phyloP scores from a whole-genome alignment of 192 early-diverging fungal species.

The Phycomyces nitens region DNA sequence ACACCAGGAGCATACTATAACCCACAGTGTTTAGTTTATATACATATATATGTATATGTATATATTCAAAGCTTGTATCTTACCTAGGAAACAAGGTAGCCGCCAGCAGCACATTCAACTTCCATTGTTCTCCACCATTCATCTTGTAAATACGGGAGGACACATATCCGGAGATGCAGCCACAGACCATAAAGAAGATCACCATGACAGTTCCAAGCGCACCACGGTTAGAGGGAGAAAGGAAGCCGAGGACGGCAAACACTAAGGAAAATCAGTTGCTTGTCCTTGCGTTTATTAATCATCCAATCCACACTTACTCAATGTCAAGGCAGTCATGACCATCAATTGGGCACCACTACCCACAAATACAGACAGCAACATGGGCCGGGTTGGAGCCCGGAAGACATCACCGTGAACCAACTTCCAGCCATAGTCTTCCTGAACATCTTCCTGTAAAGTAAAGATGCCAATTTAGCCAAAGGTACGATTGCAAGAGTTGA shows the following conservation, averaged over 20 bases:
- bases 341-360: constrained; percentile 85
- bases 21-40: too few species aligned
- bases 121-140: constrained; percentile 92
- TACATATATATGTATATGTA: too few species aligned
- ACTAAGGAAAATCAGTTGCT: constrained; percentile 33
- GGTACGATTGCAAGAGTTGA: too few species aligned
- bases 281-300: neutral
- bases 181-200: constrained; percentile 88
- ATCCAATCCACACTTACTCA: constrained; percentile 26
- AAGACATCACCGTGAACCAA: constrained; percentile 97
- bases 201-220: constrained; percentile 92
- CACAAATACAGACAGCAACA: constrained; percentile 75
- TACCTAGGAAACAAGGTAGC: constrained; percentile 72
- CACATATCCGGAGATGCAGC: constrained; percentile 81
- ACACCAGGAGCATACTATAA: constrained; percentile 51
- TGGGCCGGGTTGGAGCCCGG: constrained; percentile 75
- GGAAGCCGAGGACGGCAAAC: constrained; percentile 94
- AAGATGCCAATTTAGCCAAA: too few species aligned
- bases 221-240: constrained; percentile 88
- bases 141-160: constrained; percentile 93
- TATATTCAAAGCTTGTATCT: neutral
- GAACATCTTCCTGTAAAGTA: constrained; percentile 57
- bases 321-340: constrained; percentile 68
- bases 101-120: constrained; percentile 76
- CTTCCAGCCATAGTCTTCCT: constrained; percentile 99